Conservation (phyloP, 345 rosid species). For the Citrus hindsii region DNA sequence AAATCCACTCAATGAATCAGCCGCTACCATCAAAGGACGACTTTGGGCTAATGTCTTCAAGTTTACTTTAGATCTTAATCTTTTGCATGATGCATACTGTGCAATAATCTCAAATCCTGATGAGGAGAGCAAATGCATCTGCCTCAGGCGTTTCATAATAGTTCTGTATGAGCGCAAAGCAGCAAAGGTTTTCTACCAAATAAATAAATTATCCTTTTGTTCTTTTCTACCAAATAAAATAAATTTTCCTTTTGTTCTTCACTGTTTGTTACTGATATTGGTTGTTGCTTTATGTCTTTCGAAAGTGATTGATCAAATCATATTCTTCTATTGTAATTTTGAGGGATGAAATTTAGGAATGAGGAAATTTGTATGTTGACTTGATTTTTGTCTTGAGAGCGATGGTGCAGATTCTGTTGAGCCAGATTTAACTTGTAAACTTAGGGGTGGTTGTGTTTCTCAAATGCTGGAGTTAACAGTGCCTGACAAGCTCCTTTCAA, state of each 20-base stretch:
- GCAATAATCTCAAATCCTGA: constrained; percentile 97
- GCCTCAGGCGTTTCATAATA: constrained; percentile 87
- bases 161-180: constrained; percentile 85
- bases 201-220: constrained; percentile 6
- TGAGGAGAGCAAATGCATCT: constrained; percentile 90
- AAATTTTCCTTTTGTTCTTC: constrained; percentile 5
- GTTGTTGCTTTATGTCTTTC: background rate
- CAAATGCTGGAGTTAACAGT: background rate
- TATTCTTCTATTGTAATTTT: background rate
- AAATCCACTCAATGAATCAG: constrained; percentile 46
- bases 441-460: background rate
- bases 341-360: background rate
- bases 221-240: constrained; percentile 4
- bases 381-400: background rate
- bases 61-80: constrained; percentile 85
- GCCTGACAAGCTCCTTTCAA: background rate
- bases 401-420: background rate
- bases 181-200: constrained; percentile 56
- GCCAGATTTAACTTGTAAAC: background rate
- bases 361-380: background rate
- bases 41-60: constrained; percentile 96
- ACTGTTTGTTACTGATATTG: background rate
- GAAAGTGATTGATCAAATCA: background rate
- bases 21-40: constrained; percentile 60
- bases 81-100: constrained; percentile 87